Evolutionary conservation across 2,329 filamentous ascomycete genomes (phyloP).

Genomic region (Phialophora expanda): DNA sequence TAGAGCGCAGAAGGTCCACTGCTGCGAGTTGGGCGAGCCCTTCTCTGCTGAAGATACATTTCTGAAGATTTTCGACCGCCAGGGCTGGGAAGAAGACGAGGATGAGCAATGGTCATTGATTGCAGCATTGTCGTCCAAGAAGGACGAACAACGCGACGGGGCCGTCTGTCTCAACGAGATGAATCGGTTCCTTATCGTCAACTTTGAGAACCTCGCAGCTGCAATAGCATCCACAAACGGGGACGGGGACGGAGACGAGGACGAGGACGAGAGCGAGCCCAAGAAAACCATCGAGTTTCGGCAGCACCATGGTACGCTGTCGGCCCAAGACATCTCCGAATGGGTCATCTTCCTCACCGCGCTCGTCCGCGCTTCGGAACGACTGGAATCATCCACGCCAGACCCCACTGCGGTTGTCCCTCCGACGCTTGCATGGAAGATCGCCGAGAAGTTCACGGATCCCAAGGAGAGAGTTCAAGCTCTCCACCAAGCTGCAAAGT

Average conservation of each 20-base stretch:
- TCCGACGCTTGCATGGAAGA: not conserved
- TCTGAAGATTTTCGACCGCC: slow-evolving; percentile 17
- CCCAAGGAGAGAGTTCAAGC: not conserved
- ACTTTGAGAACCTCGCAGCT: slow-evolving; percentile 21
- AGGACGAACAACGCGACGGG: not conserved
- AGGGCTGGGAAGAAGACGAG: not conserved
- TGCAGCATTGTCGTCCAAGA: not conserved
- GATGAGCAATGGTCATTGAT: not conserved
- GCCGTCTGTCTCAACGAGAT: not conserved
- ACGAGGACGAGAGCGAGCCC: not conserved
- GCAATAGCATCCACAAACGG: not conserved
- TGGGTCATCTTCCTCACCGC: slow-evolving; percentile 31
- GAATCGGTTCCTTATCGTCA: slow-evolving; percentile 19
- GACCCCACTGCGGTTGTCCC: not conserved
- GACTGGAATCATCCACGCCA: slow-evolving; percentile 1
- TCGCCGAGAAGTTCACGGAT: slow-evolving; percentile 2
- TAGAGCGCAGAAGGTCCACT: not conserved
- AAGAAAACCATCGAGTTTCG: slow-evolving; percentile 31
- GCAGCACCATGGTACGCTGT: slow-evolving; percentile 29
- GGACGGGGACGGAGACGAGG: too few species aligned
- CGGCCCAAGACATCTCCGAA: slow-evolving; percentile 18
- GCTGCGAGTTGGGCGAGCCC: not conserved
- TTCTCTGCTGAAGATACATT: slow-evolving; percentile 16
- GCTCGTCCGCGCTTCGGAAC: slow-evolving; percentile 28
- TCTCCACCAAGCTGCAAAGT: slow-evolving; percentile 19